Conservation (phyloP, 768 basidiomycete genomes). For the Agrocybe praecox region DNA sequence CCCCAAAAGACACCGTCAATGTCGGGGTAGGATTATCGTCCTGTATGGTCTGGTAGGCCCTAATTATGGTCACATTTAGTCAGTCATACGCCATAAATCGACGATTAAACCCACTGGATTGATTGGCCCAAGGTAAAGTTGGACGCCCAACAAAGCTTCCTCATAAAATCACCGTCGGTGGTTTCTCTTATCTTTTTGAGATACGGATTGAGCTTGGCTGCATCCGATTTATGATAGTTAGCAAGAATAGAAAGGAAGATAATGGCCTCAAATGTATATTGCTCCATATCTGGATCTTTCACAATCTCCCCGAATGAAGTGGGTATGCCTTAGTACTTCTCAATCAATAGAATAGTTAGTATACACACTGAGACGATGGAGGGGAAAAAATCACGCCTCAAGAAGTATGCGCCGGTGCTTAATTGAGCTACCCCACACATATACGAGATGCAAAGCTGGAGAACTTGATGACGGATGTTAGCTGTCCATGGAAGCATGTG, state of each 20-base stretch:
- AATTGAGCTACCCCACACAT: conserved; percentile 62
- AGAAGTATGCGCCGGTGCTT: conserved; percentile 73
- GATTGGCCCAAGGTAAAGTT: conserved; percentile 52
- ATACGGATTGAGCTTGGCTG: conserved; percentile 69
- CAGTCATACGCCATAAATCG: not conserved
- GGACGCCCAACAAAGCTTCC: conserved; percentile 58
- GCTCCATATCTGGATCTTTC: conserved; percentile 53
- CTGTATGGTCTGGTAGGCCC: conserved; percentile 57
- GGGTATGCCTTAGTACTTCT: not conserved
- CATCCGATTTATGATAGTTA: conserved; percentile 75
- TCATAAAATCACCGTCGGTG: conserved; percentile 52
- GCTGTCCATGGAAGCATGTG: conserved; percentile 31
- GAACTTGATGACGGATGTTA: conserved; percentile 48
- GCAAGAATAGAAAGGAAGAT: conserved; percentile 64
- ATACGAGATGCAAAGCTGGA: conserved; percentile 61
- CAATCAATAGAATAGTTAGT: not conserved
- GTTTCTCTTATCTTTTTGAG: conserved; percentile 52
- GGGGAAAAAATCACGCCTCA: conserved; percentile 63
- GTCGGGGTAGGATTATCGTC: conserved; percentile 54
- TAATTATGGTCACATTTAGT: conserved; percentile 21
- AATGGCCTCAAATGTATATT: conserved; percentile 60
- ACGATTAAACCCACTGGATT: conserved; percentile 44
- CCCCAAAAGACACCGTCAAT: conserved; percentile 51
- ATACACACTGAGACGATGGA: conserved; percentile 49
- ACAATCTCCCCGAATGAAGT: conserved; percentile 43